These are phyloP conservation scores for Sporothrix variecibatus DNA, from an alignment of 2,329 filamentous ascomycete species.

Conservation along the genomic window DNA sequence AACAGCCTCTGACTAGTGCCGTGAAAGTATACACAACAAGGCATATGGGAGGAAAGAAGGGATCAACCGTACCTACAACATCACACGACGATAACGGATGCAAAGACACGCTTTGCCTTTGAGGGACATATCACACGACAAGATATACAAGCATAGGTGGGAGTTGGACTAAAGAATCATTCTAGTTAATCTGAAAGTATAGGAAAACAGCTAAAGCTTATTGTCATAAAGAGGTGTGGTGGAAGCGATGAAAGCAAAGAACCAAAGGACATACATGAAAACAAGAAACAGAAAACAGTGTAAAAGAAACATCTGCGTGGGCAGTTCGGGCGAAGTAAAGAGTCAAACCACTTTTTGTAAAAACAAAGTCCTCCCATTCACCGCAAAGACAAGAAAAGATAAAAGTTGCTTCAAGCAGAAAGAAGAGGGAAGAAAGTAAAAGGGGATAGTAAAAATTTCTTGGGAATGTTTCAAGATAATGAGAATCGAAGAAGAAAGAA, in stretches of 20 bases:
- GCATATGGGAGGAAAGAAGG: too few relatives aligned
- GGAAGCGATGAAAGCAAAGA: neutral
- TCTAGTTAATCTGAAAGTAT: neutral
- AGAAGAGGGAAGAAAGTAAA: neutral
- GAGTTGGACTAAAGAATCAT: neutral
- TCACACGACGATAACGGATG: too few relatives aligned
- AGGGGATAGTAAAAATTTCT: neutral
- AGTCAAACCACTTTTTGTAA: slow-evolving; percentile 11
- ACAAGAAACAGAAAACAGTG: neutral
- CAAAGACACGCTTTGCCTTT: too few relatives aligned
- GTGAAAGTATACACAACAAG: too few relatives aligned
- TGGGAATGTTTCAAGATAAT: neutral
- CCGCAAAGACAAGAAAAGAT: neutral
- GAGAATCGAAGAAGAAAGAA: neutral
- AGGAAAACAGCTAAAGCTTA: neutral
- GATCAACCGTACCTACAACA: too few relatives aligned
- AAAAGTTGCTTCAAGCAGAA: neutral
- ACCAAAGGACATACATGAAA: neutral
- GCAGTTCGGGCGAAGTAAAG: neutral
- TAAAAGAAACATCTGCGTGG: neutral
- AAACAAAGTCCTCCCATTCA: neutral
- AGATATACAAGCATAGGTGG: too few relatives aligned
- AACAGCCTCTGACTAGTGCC: neutral
- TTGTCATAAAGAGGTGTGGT: neutral
- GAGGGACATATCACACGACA: too few relatives aligned